A percentile compares a stretch with the other conserved stretches of the same genome.
These are phyloP conservation scores for Phytopythium kandeliae DNA, from an alignment of 352 stramenopile genomes.

Conservation along the genomic window DNA sequence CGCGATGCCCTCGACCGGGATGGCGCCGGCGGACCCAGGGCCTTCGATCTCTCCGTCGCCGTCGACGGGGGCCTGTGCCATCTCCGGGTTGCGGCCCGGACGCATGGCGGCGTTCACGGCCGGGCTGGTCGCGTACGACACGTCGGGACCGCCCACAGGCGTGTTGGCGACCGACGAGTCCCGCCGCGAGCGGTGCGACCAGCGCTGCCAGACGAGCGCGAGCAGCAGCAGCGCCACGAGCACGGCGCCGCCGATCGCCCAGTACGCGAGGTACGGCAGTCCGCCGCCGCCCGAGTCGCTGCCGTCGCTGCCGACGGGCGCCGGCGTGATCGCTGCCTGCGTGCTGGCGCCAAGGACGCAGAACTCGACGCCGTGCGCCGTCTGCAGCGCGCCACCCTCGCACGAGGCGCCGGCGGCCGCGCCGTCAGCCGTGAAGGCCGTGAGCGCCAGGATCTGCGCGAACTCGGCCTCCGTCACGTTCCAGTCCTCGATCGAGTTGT, in stretches of 20 bases:
- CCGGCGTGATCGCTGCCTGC: constrained; percentile 8
- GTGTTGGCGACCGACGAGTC: constrained; percentile 18
- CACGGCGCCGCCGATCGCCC: constrained; percentile 25
- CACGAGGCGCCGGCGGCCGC: constrained; percentile 17
- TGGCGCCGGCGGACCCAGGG: neutral
- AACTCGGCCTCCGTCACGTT: constrained; percentile 29
- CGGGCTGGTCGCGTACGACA: constrained; percentile 12
- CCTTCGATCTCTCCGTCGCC: neutral
- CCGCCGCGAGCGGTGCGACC: constrained; percentile 17
- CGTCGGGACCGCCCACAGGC: constrained; percentile 12
- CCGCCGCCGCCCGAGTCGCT: constrained; percentile 10
- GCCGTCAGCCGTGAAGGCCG: constrained; percentile 23
- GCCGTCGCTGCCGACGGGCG: constrained; percentile 12
- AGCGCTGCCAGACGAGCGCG: constrained; percentile 23
- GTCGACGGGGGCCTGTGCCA: neutral
- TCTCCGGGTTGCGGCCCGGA: neutral
- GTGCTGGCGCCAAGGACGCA: constrained; percentile 27
- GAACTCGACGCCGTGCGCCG: constrained; percentile 24
- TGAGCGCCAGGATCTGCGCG: constrained; percentile 18
- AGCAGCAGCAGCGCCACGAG: constrained; percentile 28
- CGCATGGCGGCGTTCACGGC: constrained; percentile 4
- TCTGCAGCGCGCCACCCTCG: constrained; percentile 21
- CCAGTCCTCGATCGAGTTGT: constrained; percentile 29
- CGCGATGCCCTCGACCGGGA: neutral
- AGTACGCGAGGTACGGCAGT: constrained; percentile 17